phyloP scores from a whole-genome alignment of 768 basidiomycete species.

The Cystofilobasidium bisporidii region DNA sequence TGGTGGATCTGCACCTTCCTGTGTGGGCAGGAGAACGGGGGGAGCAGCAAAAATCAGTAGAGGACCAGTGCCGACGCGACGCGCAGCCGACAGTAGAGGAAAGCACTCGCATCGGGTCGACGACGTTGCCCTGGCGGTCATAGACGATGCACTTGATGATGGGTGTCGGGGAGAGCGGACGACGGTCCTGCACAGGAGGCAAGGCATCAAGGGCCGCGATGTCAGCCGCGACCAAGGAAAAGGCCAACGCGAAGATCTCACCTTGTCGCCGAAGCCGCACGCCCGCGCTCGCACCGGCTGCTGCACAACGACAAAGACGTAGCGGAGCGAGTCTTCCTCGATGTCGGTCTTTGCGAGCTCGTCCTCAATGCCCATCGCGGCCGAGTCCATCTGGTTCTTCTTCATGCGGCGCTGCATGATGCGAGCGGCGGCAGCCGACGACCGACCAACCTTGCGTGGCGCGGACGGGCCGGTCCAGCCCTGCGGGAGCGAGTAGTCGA shows the following conservation, averaged over 20 bases:
- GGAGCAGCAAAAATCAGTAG: conserved; percentile 6
- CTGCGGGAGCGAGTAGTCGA: conserved; percentile 2
- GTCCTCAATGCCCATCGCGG: conserved; percentile 2
- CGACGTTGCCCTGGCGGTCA: not conserved
- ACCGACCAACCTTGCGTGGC: not conserved
- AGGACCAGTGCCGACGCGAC: not conserved
- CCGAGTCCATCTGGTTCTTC: conserved; percentile 6
- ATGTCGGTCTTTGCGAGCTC: conserved; percentile 3
- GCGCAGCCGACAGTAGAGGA: too few relatives aligned
- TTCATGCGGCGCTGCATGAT: conserved; percentile 9
- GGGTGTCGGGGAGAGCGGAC: conserved; percentile 8
- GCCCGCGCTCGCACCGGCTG: not conserved
- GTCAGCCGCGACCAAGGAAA: too few relatives aligned
- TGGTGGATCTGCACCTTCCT: conserved; percentile 81
- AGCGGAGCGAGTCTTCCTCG: not conserved
- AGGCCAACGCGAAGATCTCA: too few relatives aligned
- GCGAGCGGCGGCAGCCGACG: not conserved
- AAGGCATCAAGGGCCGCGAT: not conserved
- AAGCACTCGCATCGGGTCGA: conserved; percentile 15
- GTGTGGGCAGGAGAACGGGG: conserved; percentile 22
- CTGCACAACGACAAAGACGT: not conserved
- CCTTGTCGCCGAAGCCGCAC: conserved; percentile 7
- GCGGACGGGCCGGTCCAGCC: not conserved
- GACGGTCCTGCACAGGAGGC: not conserved
- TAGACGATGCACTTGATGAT: conserved; percentile 18